Percentiles rank a stretch among this genome's conserved stretches.
Evolutionary conservation across 1,284 basidiomycete species (phyloP).

Genomic region (Somion occarium): DNA sequence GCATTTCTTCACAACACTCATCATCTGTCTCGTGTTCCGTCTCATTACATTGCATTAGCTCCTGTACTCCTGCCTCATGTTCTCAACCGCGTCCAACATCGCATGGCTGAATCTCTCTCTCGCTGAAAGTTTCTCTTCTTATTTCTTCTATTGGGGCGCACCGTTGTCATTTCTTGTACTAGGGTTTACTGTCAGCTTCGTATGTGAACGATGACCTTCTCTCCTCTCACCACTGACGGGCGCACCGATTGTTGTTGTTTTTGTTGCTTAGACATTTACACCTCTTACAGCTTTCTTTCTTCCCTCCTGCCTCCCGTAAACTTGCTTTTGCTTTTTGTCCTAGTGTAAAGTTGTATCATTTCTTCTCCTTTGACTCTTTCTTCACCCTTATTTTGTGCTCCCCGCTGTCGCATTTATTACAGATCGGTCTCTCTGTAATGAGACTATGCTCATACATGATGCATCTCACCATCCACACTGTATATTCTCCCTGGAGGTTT

Average conservation of each 20-base stretch:
- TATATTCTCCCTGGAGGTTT: slow-evolving; percentile 30
- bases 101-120: neutral
- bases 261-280: neutral
- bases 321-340: slow-evolving; percentile 7
- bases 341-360: slow-evolving; percentile 23
- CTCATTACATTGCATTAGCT: slow-evolving; percentile 9
- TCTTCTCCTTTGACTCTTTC: slow-evolving; percentile 2
- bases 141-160: slow-evolving; percentile 1
- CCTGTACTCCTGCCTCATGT: slow-evolving; percentile 9
- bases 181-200: slow-evolving; percentile 7
- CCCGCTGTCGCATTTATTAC: slow-evolving; percentile 11
- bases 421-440: neutral
- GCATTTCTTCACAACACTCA: slow-evolving; percentile 16
- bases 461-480: slow-evolving; percentile 15
- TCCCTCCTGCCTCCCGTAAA: neutral
- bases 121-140: slow-evolving; percentile 2
- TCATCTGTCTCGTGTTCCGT: slow-evolving; percentile 16
- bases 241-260: neutral
- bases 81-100: neutral
- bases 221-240: neutral
- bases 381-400: neutral
- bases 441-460: slow-evolving; percentile 12
- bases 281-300: slow-evolving; percentile 11
- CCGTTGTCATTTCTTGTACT: slow-evolving; percentile 1
- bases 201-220: slow-evolving; percentile 3